Conservation (phyloP, 176 grass and related monocot species). For the Themeda triandra region DNA sequence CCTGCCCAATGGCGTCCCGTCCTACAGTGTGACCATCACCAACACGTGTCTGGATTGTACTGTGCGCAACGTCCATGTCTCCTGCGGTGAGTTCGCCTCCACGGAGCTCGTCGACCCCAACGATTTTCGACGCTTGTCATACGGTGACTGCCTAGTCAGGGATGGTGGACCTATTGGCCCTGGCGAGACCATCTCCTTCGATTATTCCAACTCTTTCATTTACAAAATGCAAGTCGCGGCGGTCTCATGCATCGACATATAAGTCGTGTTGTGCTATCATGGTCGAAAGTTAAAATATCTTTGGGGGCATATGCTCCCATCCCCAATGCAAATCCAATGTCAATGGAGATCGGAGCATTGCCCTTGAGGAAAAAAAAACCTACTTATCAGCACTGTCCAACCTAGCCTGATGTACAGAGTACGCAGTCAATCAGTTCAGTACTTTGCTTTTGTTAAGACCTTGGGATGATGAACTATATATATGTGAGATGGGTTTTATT, state of each 20-base stretch:
- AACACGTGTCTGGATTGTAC: background rate
- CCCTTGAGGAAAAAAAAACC: no score
- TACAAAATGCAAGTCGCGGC: background rate
- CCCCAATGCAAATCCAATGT: no score
- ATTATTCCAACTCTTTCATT: background rate
- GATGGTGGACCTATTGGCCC: background rate
- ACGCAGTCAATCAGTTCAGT: background rate
- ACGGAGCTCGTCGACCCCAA: background rate
- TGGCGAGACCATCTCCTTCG: background rate
- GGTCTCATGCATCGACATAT: background rate
- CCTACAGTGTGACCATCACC: background rate
- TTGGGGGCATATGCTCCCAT: no score
- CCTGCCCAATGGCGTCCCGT: background rate
- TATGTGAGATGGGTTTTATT: no score
- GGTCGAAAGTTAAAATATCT: no score
- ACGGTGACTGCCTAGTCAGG: background rate
- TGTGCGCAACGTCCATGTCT: background rate
- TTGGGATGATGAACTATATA: background rate
- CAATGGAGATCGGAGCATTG: no score
- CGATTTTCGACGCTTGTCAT: background rate
- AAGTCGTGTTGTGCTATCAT: no score
- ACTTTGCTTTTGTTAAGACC: background rate
- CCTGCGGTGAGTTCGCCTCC: background rate
- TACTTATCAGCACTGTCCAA: no score
- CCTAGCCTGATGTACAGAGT: no score